Base-by-base conservation (phyloP, 177 flowering plant genomes). In the Vitis hybrid region DNA sequence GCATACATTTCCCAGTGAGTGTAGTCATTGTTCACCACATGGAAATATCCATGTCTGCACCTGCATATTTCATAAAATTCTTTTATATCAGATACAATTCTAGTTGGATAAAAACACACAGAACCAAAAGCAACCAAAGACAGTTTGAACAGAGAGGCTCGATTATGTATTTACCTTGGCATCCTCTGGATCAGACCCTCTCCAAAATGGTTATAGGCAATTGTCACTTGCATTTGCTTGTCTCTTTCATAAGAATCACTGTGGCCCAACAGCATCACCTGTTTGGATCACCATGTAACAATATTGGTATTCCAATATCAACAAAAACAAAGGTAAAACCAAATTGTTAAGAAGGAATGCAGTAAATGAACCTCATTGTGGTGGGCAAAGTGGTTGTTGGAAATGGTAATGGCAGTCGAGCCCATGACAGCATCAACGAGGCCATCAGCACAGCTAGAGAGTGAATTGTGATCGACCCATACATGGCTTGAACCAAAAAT, bases 1-100 rank as follows among this genome's bases (percentile, higher is more conserved):
- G 88, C 88, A 71, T 84, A 84, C 87, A 84, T 84, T 59, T 82
- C 86, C 88, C 88, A 85, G 79, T 85, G 88, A 60, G 86, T 85
- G 79, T 82, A 83, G 74, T 81, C 84, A 70, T 82, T 80, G 81
- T 79, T 82, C 58, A 81, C 79, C 60, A 78, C 84, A 74, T 81
- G 82, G 70, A 79, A 85, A 62, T 83, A 85, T 2, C 88, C 88
- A 66, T 86, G 89, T 63, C 89, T 75, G 56, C 89, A 86, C 75
- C 89, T 84, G 83, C 67, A 83, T 56, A 49, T 56, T 72, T 18
- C 67, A 67, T 35, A 8, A 46, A 40, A 7, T 40, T 40, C 46
- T 40, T 40, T 40, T 40, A 40, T 40, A 6, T 40, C 46, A 40
- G 8, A 40, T 40, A 40, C 8, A 40, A 40, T 7, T 40, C 46